A percentile compares a stretch with the other conserved stretches of the same genome.
Evolutionary conservation across 176 grass and related monocot species (phyloP).

Genomic region (Tillandsia leiboldiana): DNA sequence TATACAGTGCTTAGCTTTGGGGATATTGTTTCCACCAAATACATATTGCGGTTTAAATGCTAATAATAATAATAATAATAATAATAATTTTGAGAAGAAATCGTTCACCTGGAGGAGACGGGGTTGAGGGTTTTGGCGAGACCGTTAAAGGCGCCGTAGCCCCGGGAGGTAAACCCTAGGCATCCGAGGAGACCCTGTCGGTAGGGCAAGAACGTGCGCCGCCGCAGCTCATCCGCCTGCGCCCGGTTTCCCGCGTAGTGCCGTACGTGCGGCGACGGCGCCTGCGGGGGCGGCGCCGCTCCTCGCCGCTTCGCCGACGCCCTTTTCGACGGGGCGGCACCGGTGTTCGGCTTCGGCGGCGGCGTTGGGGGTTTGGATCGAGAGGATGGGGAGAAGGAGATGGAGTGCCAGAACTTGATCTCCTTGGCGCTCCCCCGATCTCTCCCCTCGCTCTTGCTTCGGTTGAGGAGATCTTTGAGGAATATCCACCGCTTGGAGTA

Average conservation of each 20-base stretch:
- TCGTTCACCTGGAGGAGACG: conserved; percentile 67
- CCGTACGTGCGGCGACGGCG: conserved; percentile 66
- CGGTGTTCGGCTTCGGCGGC: background rate
- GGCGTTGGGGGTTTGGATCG: conserved; percentile 26
- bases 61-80: background rate
- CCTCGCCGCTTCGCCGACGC: background rate
- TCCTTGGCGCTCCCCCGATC: conserved; percentile 34
- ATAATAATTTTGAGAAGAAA: background rate
- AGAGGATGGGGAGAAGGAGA: conserved; percentile 38
- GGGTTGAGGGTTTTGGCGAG: conserved; percentile 75
- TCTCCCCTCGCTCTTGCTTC: conserved; percentile 81
- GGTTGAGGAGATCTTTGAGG: conserved; percentile 86
- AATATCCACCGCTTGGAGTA: conserved; percentile 75
- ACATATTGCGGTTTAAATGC: background rate
- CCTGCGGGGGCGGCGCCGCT: conserved; percentile 6
- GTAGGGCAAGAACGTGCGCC: conserved; percentile 93
- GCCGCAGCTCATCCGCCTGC: conserved; percentile 85
- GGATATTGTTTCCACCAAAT: too few relatives aligned
- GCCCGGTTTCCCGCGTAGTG: conserved; percentile 79
- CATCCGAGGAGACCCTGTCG: conserved; percentile 80
- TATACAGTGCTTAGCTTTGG: too few relatives aligned
- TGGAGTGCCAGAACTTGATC: conserved; percentile 40
- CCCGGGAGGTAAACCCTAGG: conserved; percentile 77
- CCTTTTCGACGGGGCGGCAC: background rate
- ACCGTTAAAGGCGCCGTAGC: conserved; percentile 77